phyloP scores from a whole-genome alignment of 805 yeast genomes.

The Trichomonascus vanleenenianus region DNA sequence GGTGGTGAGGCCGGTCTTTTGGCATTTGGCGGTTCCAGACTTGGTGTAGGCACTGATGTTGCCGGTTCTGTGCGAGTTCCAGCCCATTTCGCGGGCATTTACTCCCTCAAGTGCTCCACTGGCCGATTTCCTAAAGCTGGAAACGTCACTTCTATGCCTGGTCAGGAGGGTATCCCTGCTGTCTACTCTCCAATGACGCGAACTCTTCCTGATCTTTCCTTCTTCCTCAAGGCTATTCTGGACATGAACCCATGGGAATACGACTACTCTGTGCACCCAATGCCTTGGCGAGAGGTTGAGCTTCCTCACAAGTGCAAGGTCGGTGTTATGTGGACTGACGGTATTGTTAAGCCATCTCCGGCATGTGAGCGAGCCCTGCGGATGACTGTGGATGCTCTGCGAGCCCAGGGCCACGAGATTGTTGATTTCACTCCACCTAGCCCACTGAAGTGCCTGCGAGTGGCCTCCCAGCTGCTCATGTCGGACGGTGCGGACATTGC shows the following conservation, averaged over 20 bases:
- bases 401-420: conserved; percentile 39
- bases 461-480: conserved; percentile 37
- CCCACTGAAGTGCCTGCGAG: conserved; percentile 50
- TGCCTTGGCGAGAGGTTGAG: conserved; percentile 42
- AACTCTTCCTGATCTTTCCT: conserved; percentile 41
- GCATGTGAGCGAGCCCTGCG: conserved; percentile 36
- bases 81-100: conserved; percentile 45
- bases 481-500: conserved; percentile 30
- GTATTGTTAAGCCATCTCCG: conserved; percentile 45
- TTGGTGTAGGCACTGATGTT: conserved; percentile 51
- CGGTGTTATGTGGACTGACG: conserved; percentile 43
- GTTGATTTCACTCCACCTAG: conserved; percentile 41
- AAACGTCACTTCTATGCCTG: conserved; percentile 35
- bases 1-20: conserved; percentile 46
- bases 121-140: conserved; percentile 41
- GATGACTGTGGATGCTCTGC: conserved; percentile 32
- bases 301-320: conserved; percentile 35
- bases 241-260: conserved; percentile 48
- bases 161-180: conserved; percentile 39
- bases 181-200: conserved; percentile 42
- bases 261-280: conserved; percentile 41
- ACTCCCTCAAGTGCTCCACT: conserved; percentile 43
- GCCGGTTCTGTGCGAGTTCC: conserved; percentile 53
- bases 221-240: conserved; percentile 39
- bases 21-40: conserved; percentile 39